Evolutionary conservation across 1,284 basidiomycete genomes (phyloP).

Genomic region (Puccinia novopanici): DNA sequence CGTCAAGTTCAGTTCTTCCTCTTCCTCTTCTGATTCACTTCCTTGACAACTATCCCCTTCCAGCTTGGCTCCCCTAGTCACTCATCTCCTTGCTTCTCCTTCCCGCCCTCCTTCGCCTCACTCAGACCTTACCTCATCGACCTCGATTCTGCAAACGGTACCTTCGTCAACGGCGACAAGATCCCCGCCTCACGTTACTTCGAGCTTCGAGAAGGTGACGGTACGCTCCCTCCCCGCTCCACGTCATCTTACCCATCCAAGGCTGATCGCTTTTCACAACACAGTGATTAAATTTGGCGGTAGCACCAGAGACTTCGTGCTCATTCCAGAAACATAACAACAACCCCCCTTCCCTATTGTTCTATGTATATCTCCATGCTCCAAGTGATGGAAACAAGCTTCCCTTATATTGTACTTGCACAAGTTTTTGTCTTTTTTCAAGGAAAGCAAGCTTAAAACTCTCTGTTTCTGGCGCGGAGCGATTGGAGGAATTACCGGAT

Average conservation of each 20-base stretch:
- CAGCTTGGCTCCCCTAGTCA: background rate
- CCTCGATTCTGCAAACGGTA: slow-evolving; percentile 93
- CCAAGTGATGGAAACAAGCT: too few species aligned
- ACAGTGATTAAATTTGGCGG: slow-evolving; percentile 51
- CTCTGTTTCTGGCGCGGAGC: too few species aligned
- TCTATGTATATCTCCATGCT: too few species aligned
- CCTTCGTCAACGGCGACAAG: slow-evolving; percentile 80
- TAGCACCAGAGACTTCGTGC: slow-evolving; percentile 47
- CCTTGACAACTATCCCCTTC: background rate
- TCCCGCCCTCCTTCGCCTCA: slow-evolving; percentile 30
- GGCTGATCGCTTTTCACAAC: background rate
- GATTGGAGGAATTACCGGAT: too few species aligned
- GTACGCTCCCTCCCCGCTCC: slow-evolving; percentile 62
- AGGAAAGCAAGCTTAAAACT: too few species aligned
- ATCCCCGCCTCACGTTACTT: slow-evolving; percentile 87
- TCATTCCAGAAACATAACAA: slow-evolving; percentile 48
- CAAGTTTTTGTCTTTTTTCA: too few species aligned
- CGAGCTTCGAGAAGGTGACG: slow-evolving; percentile 82
- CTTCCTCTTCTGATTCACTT: background rate
- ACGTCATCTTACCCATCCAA: background rate
- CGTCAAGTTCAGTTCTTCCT: slow-evolving; percentile 70
- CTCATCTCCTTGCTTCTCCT: background rate
- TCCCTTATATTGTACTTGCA: too few species aligned
- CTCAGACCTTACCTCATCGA: slow-evolving; percentile 89
- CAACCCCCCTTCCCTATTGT: too few species aligned